A percentile compares a stretch with the other conserved stretches of the same genome.
phyloP scores from a whole-genome alignment of 768 basidiomycete species.

The Chalciporus chontae region DNA sequence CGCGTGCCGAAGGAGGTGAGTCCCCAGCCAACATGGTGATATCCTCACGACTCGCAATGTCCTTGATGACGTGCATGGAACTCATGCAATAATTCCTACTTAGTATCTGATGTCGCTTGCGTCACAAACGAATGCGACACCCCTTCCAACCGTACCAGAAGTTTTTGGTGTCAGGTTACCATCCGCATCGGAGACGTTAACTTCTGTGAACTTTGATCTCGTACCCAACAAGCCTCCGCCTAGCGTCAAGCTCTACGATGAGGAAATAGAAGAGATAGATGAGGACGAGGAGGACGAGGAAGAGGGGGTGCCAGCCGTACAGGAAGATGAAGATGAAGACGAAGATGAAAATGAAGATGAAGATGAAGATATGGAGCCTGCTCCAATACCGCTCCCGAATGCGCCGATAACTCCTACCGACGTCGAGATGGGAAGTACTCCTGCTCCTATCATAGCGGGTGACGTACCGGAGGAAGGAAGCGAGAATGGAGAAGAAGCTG shows the following conservation, averaged over 20 bases:
- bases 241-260: slow-evolving; percentile 69
- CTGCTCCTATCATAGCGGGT: slow-evolving; percentile 30
- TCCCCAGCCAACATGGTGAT: background rate
- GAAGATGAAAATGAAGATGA: no score
- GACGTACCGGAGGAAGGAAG: slow-evolving; percentile 59
- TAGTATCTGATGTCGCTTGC: slow-evolving; percentile 80
- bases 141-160: slow-evolving; percentile 82
- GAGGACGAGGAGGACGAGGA: slow-evolving; percentile 46
- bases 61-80: background rate
- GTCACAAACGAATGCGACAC: slow-evolving; percentile 75
- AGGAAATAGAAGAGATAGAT: slow-evolving; percentile 79
- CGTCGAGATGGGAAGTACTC: slow-evolving; percentile 47
- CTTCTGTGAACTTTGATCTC: slow-evolving; percentile 81
- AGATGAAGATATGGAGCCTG: slow-evolving; percentile 63
- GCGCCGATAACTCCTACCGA: slow-evolving; percentile 54
- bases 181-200: slow-evolving; percentile 61
- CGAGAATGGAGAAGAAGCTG: slow-evolving; percentile 69
- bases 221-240: slow-evolving; percentile 83
- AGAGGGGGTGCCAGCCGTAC: slow-evolving; percentile 8
- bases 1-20: slow-evolving; percentile 84
- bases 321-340: slow-evolving; percentile 59
- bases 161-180: slow-evolving; percentile 87
- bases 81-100: background rate
- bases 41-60: background rate
- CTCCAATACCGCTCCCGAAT: slow-evolving; percentile 42